Evolutionary conservation across 305 asterid species (phyloP), one percentile per base, ranked within the genome.

Genomic region (Solanum chacoense): DNA sequence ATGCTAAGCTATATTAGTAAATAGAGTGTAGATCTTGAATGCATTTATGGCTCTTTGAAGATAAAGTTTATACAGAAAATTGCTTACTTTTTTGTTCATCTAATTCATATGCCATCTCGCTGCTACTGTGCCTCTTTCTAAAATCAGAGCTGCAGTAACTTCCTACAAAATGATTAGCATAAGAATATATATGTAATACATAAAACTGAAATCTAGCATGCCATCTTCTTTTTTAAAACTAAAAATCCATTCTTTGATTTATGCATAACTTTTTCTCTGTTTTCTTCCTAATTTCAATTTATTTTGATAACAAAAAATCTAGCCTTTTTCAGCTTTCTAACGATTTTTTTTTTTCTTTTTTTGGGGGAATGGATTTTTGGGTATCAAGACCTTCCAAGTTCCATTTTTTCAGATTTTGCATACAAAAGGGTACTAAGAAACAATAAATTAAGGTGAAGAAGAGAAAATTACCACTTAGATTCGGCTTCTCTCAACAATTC

Each of bases 31-130:
- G 40, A 18, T 42, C 10, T 29, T 50, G 71, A 81, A 81, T 4
- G 38, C 71, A 40, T 28, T 81, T 81, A 42, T 50, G 87, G 42
- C 73, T 18, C 40, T 50, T 83, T 4, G 12, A 50, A 50, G 86
- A 42, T 42, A 18, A 81, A 26, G 72, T 81, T 45, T 45, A 81
- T 83, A 42, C 59, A 42, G 11, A 55, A 35, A 63, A 5, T 3
- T 36, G 12, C 91, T 86, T 28, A 89, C 91, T 86, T 42, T 89
- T 89, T 79, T 89, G 89, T 84, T 89, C 91, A 79, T 78, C 88
- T 45, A 89, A 11, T 86, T 89, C 91, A 34, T 89, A 89, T 14
- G 91, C 87, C 91, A 89, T 89, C 77, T 67, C 71, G 35, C 20
- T 77, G 87, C 20, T 76, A 11, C 24, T 55, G 67, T 55, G 67